Conservation (phyloP, 768 basidiomycete genomes). For the Thelephora aurantiotincta region DNA sequence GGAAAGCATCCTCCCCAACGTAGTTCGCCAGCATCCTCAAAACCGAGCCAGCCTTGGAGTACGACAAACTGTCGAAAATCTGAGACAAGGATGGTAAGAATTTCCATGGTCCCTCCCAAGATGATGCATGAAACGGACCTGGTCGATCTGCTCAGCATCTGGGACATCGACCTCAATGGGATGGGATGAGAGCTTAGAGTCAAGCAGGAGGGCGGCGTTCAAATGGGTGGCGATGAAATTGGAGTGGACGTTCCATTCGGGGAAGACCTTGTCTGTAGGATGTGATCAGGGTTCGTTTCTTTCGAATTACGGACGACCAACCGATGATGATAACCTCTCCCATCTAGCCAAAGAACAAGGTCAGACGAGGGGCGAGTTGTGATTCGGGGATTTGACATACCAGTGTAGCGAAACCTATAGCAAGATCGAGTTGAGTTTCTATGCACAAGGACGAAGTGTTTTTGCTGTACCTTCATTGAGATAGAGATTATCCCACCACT, state of each 20-base stretch:
- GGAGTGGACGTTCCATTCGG: constrained; percentile 77
- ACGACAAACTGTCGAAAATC: constrained; percentile 84
- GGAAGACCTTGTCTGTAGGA: constrained; percentile 37
- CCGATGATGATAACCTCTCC: constrained; percentile 79
- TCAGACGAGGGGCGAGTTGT: background rate
- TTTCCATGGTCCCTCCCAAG: background rate
- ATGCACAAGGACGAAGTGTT: background rate
- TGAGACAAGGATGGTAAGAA: constrained; percentile 16
- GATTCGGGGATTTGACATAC: constrained; percentile 23
- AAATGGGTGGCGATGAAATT: constrained; percentile 73
- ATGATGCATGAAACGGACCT: constrained; percentile 22
- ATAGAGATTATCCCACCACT: constrained; percentile 82
- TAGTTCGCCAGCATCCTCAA: constrained; percentile 85
- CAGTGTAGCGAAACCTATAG: constrained; percentile 69
- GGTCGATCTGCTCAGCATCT: constrained; percentile 74
- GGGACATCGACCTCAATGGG: constrained; percentile 87
- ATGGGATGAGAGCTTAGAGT: constrained; percentile 79
- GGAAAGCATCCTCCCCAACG: constrained; percentile 81
- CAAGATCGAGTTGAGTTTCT: background rate
- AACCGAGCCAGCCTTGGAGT: constrained; percentile 83
- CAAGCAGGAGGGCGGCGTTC: constrained; percentile 63
- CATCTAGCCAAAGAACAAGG: constrained; percentile 32
- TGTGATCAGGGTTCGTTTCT: background rate
- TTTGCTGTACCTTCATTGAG: constrained; percentile 50
- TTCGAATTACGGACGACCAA: constrained; percentile 16